Evolutionary conservation across 352 stramenopile species (phyloP).

Genomic region (Stephanocyclus meneghinianus): DNA sequence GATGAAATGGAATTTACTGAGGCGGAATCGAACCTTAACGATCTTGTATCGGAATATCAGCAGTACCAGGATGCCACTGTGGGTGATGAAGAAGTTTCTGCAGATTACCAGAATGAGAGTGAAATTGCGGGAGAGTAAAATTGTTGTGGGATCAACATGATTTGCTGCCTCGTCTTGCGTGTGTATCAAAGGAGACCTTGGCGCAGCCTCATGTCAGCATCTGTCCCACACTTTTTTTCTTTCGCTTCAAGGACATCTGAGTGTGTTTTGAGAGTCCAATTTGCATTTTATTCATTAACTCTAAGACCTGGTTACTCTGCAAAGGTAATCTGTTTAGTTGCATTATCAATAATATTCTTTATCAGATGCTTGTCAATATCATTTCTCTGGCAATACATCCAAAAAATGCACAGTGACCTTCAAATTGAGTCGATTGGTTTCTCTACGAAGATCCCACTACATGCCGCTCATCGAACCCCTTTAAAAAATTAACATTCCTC

Average conservation of each 20-base stretch:
- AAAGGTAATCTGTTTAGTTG: not conserved
- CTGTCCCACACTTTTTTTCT: not conserved
- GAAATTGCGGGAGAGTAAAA: conserved; percentile 24
- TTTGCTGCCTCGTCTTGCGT: not conserved
- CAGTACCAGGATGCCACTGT: conserved; percentile 99
- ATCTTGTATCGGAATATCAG: conserved; percentile 99
- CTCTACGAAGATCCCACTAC: too few species aligned
- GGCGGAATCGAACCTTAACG: conserved; percentile 99
- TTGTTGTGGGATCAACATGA: not conserved
- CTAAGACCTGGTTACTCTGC: not conserved
- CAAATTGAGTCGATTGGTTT: too few species aligned
- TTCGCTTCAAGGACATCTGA: not conserved
- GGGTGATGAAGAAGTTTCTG: conserved; percentile 86
- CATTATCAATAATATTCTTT: not conserved
- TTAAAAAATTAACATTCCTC: too few species aligned
- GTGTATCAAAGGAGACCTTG: not conserved
- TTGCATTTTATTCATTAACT: conserved; percentile 12
- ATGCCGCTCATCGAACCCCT: too few species aligned
- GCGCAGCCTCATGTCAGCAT: not conserved
- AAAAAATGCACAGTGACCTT: too few species aligned
- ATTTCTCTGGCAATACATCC: not conserved
- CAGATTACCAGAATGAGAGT: conserved; percentile 75
- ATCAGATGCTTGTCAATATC: not conserved
- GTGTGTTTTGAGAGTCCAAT: not conserved
- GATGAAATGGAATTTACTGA: conserved; percentile 99